Evolutionary conservation across 2,329 filamentous ascomycete genomes (phyloP), one percentile per base, ranked within the genome.

Genomic region (Ceratocystis diversiconidia): DNA sequence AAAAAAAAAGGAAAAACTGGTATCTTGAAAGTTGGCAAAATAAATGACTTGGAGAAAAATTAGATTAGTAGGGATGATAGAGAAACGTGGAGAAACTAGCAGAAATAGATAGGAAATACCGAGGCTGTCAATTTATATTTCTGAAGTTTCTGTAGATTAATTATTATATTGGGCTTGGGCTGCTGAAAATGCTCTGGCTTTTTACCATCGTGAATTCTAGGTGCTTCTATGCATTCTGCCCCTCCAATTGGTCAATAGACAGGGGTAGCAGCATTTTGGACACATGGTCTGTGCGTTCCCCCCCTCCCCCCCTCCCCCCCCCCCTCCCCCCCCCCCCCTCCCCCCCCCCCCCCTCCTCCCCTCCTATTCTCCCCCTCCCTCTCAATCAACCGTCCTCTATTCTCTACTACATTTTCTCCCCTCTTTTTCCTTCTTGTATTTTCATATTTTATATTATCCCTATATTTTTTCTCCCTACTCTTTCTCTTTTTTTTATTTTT

Each of bases 201-300:
- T 61, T 19, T n/a, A 41, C n/a, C 55, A 65, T 68, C 66, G 59
- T 65, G 61, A 66, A 68, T 68, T 68, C 66, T 68, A 68, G 66
- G 61, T 68, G 61, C 62, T 68, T 68, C 66, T 62, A 68, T 64
- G 43, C 41, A 36, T n/a, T 67, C 64, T 57, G 28, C 48, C 44
- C 50, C 48, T 60, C 66, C 43, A 63, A 46, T 61, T 63, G 52
- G 63, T 50, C 28, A 65, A 44, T 25, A 15, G 17, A 67, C 63
- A 67, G 61, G 63, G 66, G 66, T 62, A 43, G 19, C 44, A 25
- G 32, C 43, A 32, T 57, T 60, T 62, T 41, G n/a, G 59, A 50
- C 57, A 59, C 10, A 17, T 67, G 66, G 66, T 41, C 60, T 44
- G 66, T 67, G 66, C 66, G 52, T 4, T 12, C 36, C 36, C 36